These are phyloP conservation scores for Ustilago lituana DNA, from an alignment of 1,284 basidiomycete species.

Conservation along the genomic window DNA sequence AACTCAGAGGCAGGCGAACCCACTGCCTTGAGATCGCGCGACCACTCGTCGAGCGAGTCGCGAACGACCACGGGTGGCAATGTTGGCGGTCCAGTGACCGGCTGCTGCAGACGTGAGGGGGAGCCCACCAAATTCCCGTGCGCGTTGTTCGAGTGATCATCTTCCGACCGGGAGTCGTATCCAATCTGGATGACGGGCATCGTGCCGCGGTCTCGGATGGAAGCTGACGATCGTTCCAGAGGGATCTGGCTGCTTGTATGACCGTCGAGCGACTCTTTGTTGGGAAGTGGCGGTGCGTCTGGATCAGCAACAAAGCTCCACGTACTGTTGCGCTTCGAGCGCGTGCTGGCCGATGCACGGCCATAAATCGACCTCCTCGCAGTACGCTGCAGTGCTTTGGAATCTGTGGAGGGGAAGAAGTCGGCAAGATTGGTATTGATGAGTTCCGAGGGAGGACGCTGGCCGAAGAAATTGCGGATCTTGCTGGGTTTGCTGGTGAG, in stretches of 20 bases:
- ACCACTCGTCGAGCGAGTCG: constrained; percentile 59
- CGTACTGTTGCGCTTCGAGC: constrained; percentile 60
- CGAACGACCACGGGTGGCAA: constrained; percentile 54
- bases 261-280: constrained; percentile 49
- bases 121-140: constrained; percentile 8
- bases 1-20: constrained; percentile 40
- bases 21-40: constrained; percentile 50
- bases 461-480: constrained; percentile 96
- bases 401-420: constrained; percentile 93
- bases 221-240: constrained; percentile 19
- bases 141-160: constrained; percentile 16
- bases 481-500: constrained; percentile 67
- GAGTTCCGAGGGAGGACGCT: constrained; percentile 93
- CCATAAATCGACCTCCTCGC: constrained; percentile 61
- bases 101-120: constrained; percentile 7
- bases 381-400: constrained; percentile 70
- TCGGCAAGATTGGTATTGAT: constrained; percentile 95
- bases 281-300: constrained; percentile 50
- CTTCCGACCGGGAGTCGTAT: constrained; percentile 38
- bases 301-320: constrained; percentile 61
- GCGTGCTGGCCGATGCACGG: constrained; percentile 51
- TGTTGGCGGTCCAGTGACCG: constrained; percentile 33
- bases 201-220: constrained; percentile 20
- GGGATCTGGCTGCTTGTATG: constrained; percentile 8
- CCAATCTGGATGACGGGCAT: constrained; percentile 51